These are phyloP conservation scores for Coemansia sp. DNA, from an alignment of 192 early-diverging fungal species.

Conservation along the genomic window DNA sequence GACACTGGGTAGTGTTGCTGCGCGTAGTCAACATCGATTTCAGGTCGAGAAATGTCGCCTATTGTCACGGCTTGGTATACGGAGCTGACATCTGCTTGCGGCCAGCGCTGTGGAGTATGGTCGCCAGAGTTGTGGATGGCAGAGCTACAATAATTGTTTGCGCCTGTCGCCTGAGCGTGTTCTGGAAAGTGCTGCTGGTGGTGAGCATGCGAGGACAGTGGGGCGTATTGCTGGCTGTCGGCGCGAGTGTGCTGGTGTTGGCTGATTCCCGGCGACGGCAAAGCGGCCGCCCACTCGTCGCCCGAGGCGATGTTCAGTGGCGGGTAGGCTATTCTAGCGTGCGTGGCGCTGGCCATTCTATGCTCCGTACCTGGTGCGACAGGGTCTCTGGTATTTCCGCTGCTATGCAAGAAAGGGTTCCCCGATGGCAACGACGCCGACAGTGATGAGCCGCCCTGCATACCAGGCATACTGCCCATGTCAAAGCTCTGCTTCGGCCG, in stretches of 20 bases:
- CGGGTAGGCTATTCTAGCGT: constrained; percentile 28
- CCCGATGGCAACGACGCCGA: constrained; percentile 39
- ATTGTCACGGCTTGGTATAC: constrained; percentile 30
- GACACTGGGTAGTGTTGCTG: constrained; percentile 43
- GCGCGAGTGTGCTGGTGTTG: constrained; percentile 16
- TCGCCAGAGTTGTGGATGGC: neutral
- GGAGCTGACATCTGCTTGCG: neutral
- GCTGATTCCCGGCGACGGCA: constrained; percentile 13
- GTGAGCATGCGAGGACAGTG: neutral
- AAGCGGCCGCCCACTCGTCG: constrained; percentile 7
- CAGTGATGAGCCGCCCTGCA: constrained; percentile 22
- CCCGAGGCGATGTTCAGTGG: constrained; percentile 10
- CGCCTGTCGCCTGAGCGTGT: neutral
- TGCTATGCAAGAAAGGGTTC: constrained; percentile 27
- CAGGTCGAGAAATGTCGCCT: constrained; percentile 4
- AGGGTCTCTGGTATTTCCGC: constrained; percentile 2
- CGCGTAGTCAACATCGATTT: neutral
- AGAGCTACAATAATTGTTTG: neutral
- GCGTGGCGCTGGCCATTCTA: neutral
- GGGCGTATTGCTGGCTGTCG: constrained; percentile 14
- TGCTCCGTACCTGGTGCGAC: constrained; percentile 5
- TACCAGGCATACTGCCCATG: constrained; percentile 12
- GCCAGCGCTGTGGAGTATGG: constrained; percentile 11
- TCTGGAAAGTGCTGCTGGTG: constrained; percentile 8
- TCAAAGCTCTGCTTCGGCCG: constrained; percentile 33